Base-by-base conservation (phyloP, 2,329 filamentous ascomycete genomes). In the Fusarium pininemorale region DNA sequence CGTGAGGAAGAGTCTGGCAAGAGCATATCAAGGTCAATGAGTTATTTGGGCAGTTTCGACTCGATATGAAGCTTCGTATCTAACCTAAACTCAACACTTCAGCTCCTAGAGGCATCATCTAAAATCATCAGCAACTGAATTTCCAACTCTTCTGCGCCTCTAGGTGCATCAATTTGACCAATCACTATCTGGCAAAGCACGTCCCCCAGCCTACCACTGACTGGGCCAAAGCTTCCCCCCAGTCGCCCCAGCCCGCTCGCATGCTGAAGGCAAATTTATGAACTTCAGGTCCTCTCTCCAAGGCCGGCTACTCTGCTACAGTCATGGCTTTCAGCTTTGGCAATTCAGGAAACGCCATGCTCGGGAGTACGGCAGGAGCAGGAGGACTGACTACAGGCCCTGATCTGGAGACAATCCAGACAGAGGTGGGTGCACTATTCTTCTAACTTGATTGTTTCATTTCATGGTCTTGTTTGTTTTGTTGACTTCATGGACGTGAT, bases 391-490 rank as follows among this genome's bases (percentile, higher is more conserved):
- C 77, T 55, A 77, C 83, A 80, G 93, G 93, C 47, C 87, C 90
- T 56, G 91, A 94, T 79, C 87, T 98, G 62, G 87, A 91, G 75
- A 91, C 95, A 74, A 93, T 98, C 76, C 90, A 92, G 81, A 96
- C 95, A 75, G 94, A 98, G 87, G 93, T 94, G 84, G 74, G 83
- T 79, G 55, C 45, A 59, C 45, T 64, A 51, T 57, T 48, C 35
- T 61, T 75, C 37, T 38, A 32, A n/a, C 24, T 45, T 44, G 26
- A 55, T 45, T 32, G 14, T 18, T 45, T 50, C 39, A 28, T 58
- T 58, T 54, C 26, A 42, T 63, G 26, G 48, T n/a, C 24, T 39
- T 63, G 54, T 65, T 64, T 72, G 65, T 57, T 70, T 70, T 70
- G 67, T 70, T 70, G 66, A 70, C 50, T 57, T 39, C 42, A 32